These are phyloP conservation scores for Hymenochaete sp. DNA, from an alignment of 1,284 basidiomycete species.

Conservation along the genomic window DNA sequence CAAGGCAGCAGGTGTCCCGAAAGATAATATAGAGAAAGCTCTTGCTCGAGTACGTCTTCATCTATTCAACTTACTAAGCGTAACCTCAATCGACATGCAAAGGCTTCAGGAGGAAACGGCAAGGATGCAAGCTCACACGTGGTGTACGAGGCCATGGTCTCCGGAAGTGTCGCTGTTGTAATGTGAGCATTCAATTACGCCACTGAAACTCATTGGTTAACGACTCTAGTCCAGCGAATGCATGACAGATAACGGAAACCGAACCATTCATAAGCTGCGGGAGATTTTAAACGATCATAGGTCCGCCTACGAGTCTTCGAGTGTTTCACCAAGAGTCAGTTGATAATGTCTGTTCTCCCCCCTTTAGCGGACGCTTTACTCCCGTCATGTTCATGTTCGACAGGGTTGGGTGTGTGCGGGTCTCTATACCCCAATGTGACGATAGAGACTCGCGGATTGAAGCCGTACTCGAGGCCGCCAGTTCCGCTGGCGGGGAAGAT, in stretches of 20 bases:
- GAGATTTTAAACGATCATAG: constrained; percentile 50
- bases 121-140: constrained; percentile 39
- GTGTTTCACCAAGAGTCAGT: not conserved
- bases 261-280: constrained; percentile 58
- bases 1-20: constrained; percentile 63
- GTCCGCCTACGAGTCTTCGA: constrained; percentile 32
- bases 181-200: constrained; percentile 43
- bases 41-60: constrained; percentile 46
- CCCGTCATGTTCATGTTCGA: constrained; percentile 74
- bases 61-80: not conserved
- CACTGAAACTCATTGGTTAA: constrained; percentile 18
- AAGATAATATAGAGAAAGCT: constrained; percentile 67
- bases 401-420: constrained; percentile 54
- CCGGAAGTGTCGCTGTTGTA: constrained; percentile 62
- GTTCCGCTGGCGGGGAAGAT: constrained; percentile 36
- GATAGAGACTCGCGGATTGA: constrained; percentile 24
- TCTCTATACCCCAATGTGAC: constrained; percentile 33
- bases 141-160: constrained; percentile 67
- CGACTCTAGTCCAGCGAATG: constrained; percentile 49
- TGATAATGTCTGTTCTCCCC: constrained; percentile 6
- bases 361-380: constrained; percentile 53
- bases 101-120: constrained; percentile 47
- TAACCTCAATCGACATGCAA: constrained; percentile 13
- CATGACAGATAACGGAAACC: constrained; percentile 63
- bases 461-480: constrained; percentile 28